Conservation (phyloP, 2,329 filamentous ascomycete species). For the Trichoderma oligosporum region DNA sequence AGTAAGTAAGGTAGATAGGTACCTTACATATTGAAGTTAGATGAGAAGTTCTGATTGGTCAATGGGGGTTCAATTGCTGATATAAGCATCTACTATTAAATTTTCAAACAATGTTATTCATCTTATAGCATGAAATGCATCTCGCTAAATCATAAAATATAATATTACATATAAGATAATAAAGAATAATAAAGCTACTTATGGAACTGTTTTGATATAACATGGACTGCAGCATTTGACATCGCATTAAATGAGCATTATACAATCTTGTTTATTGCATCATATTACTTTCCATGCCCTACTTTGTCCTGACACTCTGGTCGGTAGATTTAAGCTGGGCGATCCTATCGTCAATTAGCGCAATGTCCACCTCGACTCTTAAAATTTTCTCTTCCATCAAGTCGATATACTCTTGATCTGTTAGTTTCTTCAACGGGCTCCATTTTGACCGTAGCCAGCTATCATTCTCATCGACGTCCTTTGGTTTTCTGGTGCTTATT, state of each 20-base stretch:
- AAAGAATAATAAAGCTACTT: too few species aligned
- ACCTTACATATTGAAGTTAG: too few species aligned
- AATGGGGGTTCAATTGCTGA: too few species aligned
- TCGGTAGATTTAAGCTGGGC: conserved; percentile 32
- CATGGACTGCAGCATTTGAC: too few species aligned
- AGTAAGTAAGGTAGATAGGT: too few species aligned
- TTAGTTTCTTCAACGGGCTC: conserved; percentile 67
- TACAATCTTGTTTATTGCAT: neutral
- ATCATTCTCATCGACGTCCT: conserved; percentile 38
- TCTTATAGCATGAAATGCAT: too few species aligned
- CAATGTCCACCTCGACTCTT: conserved; percentile 70
- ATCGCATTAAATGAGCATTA: neutral
- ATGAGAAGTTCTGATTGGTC: too few species aligned
- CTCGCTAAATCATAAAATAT: too few species aligned
- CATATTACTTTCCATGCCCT: neutral
- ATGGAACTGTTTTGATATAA: too few species aligned
- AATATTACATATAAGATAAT: too few species aligned
- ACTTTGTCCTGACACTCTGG: neutral
- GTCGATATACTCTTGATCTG: conserved; percentile 67
- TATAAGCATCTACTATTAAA: too few species aligned
- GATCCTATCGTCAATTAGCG: conserved; percentile 73
- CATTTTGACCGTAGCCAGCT: conserved; percentile 57
- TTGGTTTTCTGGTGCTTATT: conserved; percentile 26
- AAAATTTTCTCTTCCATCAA: conserved; percentile 70
- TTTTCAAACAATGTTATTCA: too few species aligned